Conservation (phyloP, 495 filamentous ascomycete genomes). For the Penicillium dipodomyicola region DNA sequence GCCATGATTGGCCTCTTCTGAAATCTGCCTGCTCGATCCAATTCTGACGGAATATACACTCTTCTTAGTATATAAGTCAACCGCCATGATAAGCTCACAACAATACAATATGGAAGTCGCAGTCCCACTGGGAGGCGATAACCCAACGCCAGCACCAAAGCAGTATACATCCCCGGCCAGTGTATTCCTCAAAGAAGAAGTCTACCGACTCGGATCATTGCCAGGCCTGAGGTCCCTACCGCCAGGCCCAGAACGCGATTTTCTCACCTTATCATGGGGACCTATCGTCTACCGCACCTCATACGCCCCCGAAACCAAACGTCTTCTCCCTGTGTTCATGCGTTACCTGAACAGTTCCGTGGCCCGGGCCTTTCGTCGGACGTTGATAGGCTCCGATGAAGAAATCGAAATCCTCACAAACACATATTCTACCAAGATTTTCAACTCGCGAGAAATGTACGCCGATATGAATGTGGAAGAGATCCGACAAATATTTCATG, state of each 20-base stretch:
- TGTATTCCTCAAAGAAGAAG: constrained; percentile 31
- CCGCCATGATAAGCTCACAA: background rate
- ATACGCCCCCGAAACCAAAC: constrained; percentile 26
- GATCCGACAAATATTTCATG: constrained; percentile 27
- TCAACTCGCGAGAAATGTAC: constrained; percentile 20
- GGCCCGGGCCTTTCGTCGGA: constrained; percentile 18
- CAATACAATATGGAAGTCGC: background rate
- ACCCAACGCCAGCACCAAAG: background rate
- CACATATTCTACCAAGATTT: constrained; percentile 29
- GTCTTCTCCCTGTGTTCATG: constrained; percentile 23
- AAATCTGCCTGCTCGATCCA: background rate
- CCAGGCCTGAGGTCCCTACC: constrained; percentile 30
- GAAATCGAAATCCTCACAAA: constrained; percentile 17
- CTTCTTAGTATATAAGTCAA: background rate
- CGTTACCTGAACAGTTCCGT: constrained; percentile 28
- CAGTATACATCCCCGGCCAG: constrained; percentile 15
- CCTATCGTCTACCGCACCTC: constrained; percentile 31
- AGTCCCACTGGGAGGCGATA: background rate
- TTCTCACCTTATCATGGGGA: constrained; percentile 32
- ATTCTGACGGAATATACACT: background rate
- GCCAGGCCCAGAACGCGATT: constrained; percentile 28
- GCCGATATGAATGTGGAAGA: constrained; percentile 14
- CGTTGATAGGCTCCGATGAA: constrained; percentile 23
- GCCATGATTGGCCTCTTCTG: constrained; percentile 4
- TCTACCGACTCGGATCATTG: constrained; percentile 27